Evolutionary conservation across 169 alveolate genomes (phyloP), one percentile per base, ranked within the genome.

Genomic region (Amoebophrya sp.): DNA sequence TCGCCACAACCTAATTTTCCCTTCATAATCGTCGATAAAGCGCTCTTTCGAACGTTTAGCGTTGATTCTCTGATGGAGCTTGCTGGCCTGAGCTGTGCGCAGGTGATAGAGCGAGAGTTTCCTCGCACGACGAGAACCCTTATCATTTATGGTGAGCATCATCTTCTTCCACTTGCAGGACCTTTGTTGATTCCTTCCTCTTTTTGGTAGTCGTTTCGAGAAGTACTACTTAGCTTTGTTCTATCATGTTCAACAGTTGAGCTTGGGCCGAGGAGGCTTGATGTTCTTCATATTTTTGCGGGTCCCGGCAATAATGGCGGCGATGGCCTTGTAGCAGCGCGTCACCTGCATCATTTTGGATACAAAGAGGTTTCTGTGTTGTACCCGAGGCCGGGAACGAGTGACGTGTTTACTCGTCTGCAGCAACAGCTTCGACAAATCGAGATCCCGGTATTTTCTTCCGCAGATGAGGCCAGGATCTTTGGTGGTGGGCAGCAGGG

Each of bases 241-340:
- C n/a, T n/a, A n/a, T n/a, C n/a, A n/a, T n/a, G n/a, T n/a, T n/a
- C n/a, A n/a, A n/a, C n/a, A 36, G 93, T 95, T 36, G 93, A 92
- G 91, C 78, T 38, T 40, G 90, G 53, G 39, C 92, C 89, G 36
- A 65, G 91, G 92, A 26, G 38, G 38, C 3, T 39, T 14, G 78
- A 78, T 26, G 93, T 90, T 89, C 93, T 94, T 41, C 40, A 95
- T 36, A 94, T 95, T 24, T 89, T 95, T 29, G 91, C 96, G 90
- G 98, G 98, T 0, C 97, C 98, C 26, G 98, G 98, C 41, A 94
- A 96, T 90, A 96, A 97, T 93, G 97, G 97, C 40, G 97, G 97
- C 18, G 97, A 96, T 94, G 97, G 97, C n/a, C 92, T 96, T 34
- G 97, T 96, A 0, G 97, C 97, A 23, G 96, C 96, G 41, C 93